Conservation (phyloP, 2,329 filamentous ascomycete species). For the Paraphaeosphaeria minitans region DNA sequence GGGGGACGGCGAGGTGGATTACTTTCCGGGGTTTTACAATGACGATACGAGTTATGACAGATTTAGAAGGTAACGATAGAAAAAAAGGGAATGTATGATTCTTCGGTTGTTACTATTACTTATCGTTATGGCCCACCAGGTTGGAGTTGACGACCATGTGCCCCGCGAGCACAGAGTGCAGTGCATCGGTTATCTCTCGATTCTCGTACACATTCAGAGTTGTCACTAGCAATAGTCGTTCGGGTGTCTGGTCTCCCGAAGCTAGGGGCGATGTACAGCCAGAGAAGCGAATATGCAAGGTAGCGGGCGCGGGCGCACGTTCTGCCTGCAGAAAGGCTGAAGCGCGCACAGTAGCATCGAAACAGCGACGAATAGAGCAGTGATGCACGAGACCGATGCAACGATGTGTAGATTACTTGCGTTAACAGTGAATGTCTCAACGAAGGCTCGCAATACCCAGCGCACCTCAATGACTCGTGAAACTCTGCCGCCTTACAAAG, state of each 20-base stretch:
- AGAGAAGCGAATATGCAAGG: too few species aligned
- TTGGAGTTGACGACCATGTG: too few species aligned
- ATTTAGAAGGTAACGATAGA: not conserved
- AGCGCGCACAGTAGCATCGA: not conserved
- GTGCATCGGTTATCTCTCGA: too few species aligned
- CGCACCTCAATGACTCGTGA: not conserved
- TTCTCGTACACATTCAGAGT: too few species aligned
- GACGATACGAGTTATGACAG: conserved; percentile 6
- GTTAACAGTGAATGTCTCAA: not conserved
- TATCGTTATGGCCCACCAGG: too few species aligned
- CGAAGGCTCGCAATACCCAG: not conserved
- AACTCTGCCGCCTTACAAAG: not conserved
- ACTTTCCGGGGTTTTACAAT: not conserved
- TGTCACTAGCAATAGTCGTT: too few species aligned
- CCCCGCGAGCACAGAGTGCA: too few species aligned
- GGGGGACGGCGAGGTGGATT: conserved; percentile 7
- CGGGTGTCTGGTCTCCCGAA: too few species aligned
- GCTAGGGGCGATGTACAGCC: too few species aligned
- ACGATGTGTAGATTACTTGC: conserved; percentile 4
- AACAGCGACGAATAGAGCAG: not conserved
- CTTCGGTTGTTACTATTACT: too few species aligned
- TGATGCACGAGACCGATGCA: not conserved
- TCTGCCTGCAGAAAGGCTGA: too few species aligned
- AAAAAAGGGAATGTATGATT: not conserved
- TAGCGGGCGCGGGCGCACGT: too few species aligned